Percentiles rank a stretch among this genome's conserved stretches.
phyloP scores from a whole-genome alignment of 202 grass and related monocot genomes.

The Schoenoplectus tabernaemontani region DNA sequence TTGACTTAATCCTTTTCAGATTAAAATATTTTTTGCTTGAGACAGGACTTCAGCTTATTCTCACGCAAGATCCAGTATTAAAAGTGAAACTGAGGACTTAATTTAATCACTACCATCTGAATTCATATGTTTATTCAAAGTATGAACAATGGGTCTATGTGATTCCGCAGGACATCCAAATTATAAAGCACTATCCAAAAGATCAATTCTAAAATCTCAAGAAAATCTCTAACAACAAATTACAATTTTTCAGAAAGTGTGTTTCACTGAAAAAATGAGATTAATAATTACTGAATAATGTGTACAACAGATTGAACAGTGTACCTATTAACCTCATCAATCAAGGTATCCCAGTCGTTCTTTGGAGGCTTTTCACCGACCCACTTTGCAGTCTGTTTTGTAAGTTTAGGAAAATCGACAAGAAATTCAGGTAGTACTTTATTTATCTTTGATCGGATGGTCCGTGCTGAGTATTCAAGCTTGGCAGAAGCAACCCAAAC shows the following conservation, averaged over 20 bases:
- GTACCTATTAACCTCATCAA: slow-evolving; percentile 49
- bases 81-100: background rate
- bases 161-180: no score
- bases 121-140: background rate
- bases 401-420: slow-evolving; percentile 53
- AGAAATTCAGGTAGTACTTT: slow-evolving; percentile 60
- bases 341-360: slow-evolving; percentile 54
- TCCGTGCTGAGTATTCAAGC: slow-evolving; percentile 71
- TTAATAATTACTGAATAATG: background rate
- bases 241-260: background rate
- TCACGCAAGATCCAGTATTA: background rate
- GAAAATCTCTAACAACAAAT: background rate
- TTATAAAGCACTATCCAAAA: background rate
- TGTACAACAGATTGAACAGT: background rate
- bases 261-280: background rate
- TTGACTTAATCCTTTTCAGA: background rate
- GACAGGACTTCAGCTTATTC: background rate
- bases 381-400: slow-evolving; percentile 26
- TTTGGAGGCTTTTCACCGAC: slow-evolving; percentile 30
- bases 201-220: background rate
- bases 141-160: background rate
- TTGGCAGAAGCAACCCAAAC: slow-evolving; percentile 64
- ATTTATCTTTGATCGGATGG: slow-evolving; percentile 59
- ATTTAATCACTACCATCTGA: background rate
- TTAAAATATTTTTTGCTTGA: background rate